Percentiles rank a stretch among this genome's conserved stretches.
Evolutionary conservation across 495 filamentous ascomycete species (phyloP).

Genomic region (Penicillium cataractarum): DNA sequence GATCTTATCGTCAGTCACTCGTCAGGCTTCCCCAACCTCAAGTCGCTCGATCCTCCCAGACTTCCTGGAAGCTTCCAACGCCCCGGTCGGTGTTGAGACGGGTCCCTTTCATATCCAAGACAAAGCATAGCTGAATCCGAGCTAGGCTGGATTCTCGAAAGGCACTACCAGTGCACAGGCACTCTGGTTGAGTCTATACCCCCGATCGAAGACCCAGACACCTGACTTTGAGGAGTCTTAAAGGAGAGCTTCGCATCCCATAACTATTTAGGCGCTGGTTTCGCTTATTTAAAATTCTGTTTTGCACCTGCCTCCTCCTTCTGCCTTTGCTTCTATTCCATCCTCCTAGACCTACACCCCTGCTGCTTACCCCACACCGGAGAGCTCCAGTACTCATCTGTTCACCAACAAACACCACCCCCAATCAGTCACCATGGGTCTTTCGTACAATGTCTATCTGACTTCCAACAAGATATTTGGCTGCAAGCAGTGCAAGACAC

Average conservation of each 20-base stretch:
- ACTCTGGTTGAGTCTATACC: constrained; percentile 3
- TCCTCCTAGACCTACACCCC: not conserved
- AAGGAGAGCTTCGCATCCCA: not conserved
- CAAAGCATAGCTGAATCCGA: not conserved
- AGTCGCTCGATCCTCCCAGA: not conserved
- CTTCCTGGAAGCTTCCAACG: not conserved
- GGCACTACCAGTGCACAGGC: constrained; percentile 4
- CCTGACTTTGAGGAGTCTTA: not conserved
- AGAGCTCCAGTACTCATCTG: constrained; percentile 1
- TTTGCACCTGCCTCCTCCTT: not conserved
- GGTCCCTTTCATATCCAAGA: not conserved
- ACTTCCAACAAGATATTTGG: constrained; percentile 89
- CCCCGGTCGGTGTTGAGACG: constrained; percentile 1
- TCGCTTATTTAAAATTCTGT: not conserved
- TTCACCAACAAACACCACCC: not conserved
- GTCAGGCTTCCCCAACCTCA: constrained; percentile 11
- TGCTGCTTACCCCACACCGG: constrained; percentile 3
- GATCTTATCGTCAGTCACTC: constrained; percentile 27
- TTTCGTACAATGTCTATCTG: constrained; percentile 95
- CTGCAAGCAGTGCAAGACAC: constrained; percentile 94
- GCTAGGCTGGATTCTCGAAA: not conserved
- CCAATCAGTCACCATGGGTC: constrained; percentile 68
- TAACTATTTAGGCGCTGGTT: not conserved
- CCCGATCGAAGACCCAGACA: constrained; percentile 1
- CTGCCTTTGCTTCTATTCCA: constrained; percentile 2